Evolutionary conservation across 352 stramenopile species (phyloP).

Genomic region (Aphanomyces euteiches): DNA sequence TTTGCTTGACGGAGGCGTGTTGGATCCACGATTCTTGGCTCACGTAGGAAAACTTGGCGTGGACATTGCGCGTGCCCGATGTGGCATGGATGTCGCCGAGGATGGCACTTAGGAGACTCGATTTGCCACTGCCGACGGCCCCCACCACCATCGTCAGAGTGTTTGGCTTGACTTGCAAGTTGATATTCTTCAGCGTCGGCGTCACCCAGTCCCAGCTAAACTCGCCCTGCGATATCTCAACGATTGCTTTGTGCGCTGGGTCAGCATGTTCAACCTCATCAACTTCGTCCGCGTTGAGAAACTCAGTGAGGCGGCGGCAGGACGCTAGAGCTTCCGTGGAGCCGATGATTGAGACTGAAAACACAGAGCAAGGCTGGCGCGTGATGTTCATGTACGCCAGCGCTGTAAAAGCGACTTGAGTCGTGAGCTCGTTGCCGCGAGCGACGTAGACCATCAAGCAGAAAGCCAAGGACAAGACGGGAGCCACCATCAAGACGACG

Average conservation of each 20-base stretch:
- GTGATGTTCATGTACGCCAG: slow-evolving; percentile 51
- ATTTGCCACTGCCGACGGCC: slow-evolving; percentile 92
- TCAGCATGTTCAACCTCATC: slow-evolving; percentile 6
- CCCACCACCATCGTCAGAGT: slow-evolving; percentile 92
- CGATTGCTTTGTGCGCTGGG: slow-evolving; percentile 27
- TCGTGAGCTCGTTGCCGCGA: slow-evolving; percentile 53
- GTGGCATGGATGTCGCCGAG: slow-evolving; percentile 67
- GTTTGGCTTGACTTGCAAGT: slow-evolving; percentile 59
- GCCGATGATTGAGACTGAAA: slow-evolving; percentile 45
- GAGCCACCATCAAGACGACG: slow-evolving; percentile 48
- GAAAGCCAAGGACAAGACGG: slow-evolving; percentile 43
- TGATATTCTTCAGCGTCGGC: slow-evolving; percentile 50
- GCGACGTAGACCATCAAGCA: slow-evolving; percentile 54
- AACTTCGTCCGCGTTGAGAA: slow-evolving; percentile 44
- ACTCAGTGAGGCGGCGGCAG: slow-evolving; percentile 39
- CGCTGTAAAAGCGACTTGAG: slow-evolving; percentile 49
- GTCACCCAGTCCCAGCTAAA: slow-evolving; percentile 38
- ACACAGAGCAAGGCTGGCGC: slow-evolving; percentile 50
- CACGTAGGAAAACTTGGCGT: slow-evolving; percentile 88
- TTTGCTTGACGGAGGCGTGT: slow-evolving; percentile 93
- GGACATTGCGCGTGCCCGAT: slow-evolving; percentile 46
- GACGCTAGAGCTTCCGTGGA: slow-evolving; percentile 47
- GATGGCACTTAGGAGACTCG: slow-evolving; percentile 77
- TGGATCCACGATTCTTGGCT: slow-evolving; percentile 95
- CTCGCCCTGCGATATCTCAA: slow-evolving; percentile 38